phyloP scores from a whole-genome alignment of 345 rosid species.

The Eucalyptus rudis region DNA sequence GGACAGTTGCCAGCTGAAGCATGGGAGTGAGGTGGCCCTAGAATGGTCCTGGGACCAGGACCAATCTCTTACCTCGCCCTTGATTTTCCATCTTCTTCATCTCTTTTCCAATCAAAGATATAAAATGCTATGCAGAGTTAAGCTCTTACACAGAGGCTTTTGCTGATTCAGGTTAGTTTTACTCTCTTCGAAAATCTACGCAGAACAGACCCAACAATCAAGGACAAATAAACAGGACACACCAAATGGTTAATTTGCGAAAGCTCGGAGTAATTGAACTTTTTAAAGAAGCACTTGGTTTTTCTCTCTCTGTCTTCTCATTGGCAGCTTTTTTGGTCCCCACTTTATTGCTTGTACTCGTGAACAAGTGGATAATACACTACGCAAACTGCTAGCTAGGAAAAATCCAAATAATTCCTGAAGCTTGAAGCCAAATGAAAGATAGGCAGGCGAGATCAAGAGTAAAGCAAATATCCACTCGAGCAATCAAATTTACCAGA shows the following conservation, averaged over 20 bases:
- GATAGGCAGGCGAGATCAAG: neutral
- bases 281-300: neutral
- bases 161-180: neutral
- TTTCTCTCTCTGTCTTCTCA: neutral
- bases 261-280: neutral
- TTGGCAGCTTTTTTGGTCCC: neutral
- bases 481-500: neutral
- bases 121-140: neutral
- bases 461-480: neutral
- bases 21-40: conserved; percentile 64
- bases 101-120: neutral
- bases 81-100: neutral
- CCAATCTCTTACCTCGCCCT: neutral
- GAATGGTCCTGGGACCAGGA: conserved; percentile 42
- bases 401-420: neutral
- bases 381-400: neutral
- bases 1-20: conserved; percentile 47
- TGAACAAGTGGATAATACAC: neutral
- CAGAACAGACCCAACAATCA: neutral
- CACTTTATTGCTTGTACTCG: neutral
- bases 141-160: neutral
- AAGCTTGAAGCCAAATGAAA: neutral
- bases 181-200: neutral
- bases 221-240: neutral
- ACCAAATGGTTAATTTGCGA: neutral